These are phyloP conservation scores for Dimocarpus longan DNA, from an alignment of 345 rosid species.

Conservation along the genomic window DNA sequence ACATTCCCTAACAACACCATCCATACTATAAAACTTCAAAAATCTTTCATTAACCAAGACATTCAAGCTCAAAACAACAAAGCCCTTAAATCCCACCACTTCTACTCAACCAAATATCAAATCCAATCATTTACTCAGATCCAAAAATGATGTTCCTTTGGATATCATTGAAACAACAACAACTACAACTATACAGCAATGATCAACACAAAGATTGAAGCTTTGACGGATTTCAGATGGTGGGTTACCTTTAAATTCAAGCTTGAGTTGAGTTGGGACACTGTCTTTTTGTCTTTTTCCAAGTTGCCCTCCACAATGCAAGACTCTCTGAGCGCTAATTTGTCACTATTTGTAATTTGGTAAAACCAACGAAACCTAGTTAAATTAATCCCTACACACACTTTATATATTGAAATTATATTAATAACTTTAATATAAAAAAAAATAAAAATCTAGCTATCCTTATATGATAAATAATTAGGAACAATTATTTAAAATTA, in stretches of 20 bases:
- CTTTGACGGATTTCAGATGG: slow-evolving; percentile 18
- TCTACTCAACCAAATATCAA: slow-evolving; percentile 14
- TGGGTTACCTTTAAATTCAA: slow-evolving; percentile 35
- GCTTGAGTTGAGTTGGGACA: neutral
- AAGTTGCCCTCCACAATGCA: neutral
- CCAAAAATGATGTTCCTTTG: slow-evolving; percentile 24
- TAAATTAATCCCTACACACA: too few species aligned
- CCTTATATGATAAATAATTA: too few species aligned
- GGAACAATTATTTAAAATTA: too few species aligned
- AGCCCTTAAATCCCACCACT: slow-evolving; percentile 24
- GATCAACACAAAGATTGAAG: slow-evolving; percentile 22
- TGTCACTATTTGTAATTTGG: too few species aligned
- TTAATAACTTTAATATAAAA: too few species aligned
- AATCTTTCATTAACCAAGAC: slow-evolving; percentile 22
- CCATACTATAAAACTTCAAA: slow-evolving; percentile 42
- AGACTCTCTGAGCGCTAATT: too few species aligned
- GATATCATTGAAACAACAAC: too few species aligned
- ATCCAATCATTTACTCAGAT: slow-evolving; percentile 28
- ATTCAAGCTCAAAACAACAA: slow-evolving; percentile 26
- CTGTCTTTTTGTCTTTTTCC: too few species aligned
- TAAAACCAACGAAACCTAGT: too few species aligned
- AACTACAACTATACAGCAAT: neutral
- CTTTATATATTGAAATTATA: too few species aligned
- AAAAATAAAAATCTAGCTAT: too few species aligned
- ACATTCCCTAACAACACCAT: slow-evolving; percentile 41